Conservation (phyloP, 345 rosid species). For the Turritis glabra region DNA sequence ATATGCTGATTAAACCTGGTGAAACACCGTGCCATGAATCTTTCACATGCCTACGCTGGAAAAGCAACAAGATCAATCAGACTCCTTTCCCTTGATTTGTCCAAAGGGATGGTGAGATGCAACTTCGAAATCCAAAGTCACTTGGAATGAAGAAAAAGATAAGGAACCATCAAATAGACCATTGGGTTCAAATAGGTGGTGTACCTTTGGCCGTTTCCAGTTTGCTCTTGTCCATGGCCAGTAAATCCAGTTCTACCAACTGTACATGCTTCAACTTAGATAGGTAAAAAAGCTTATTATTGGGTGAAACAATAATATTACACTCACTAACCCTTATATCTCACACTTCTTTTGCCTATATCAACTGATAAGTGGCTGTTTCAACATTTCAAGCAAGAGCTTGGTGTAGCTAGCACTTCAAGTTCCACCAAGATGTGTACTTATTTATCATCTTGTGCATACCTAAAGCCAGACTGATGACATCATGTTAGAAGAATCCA, state of each 20-base stretch:
- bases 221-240: not conserved
- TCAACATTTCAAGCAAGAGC: not conserved
- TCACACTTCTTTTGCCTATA: not conserved
- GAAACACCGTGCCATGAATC: not conserved
- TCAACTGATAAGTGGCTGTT: not conserved
- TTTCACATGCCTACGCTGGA: constrained; percentile 13
- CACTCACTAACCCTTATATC: not conserved
- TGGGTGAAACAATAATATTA: not conserved
- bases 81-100: not conserved
- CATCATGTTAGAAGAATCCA: not conserved
- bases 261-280: not conserved
- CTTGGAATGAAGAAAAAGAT: not conserved
- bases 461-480: not conserved
- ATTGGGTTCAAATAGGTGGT: constrained; percentile 3
- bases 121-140: constrained; percentile 4
- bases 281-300: not conserved
- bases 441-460: not conserved
- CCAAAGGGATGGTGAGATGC: not conserved
- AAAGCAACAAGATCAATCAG: not conserved
- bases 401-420: constrained; percentile 8
- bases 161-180: not conserved
- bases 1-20: not conserved
- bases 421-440: constrained; percentile 6
- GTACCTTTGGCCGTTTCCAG: not conserved
- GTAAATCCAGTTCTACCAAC: not conserved